Conservation (phyloP, 1,139 yeast genomes). For the Yamadazyma conglobata region DNA sequence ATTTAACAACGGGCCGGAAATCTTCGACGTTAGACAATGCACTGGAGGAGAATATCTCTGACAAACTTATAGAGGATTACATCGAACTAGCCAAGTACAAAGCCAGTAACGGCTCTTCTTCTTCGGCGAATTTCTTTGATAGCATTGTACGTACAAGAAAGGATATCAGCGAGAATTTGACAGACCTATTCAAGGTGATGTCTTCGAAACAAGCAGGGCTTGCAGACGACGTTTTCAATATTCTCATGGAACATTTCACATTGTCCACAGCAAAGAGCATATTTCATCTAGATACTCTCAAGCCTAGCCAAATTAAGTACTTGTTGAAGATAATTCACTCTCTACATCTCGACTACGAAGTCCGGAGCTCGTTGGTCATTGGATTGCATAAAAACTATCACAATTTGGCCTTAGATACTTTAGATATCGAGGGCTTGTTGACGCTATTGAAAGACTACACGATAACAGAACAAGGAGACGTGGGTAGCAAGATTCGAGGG, state of each 20-base stretch:
- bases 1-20: slow-evolving; percentile 4
- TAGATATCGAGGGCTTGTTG: slow-evolving; percentile 12
- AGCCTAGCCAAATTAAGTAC: slow-evolving; percentile 9
- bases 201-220: slow-evolving; percentile 14
- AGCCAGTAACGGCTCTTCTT: slow-evolving; percentile 1
- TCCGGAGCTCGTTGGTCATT: slow-evolving; percentile 22
- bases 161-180: slow-evolving; percentile 11
- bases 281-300: slow-evolving; percentile 11
- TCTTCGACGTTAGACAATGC: slow-evolving; percentile 12
- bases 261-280: slow-evolving; percentile 34
- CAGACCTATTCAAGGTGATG: slow-evolving; percentile 22
- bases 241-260: slow-evolving; percentile 22
- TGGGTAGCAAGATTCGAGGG: slow-evolving; percentile 68
- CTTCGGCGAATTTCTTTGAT: slow-evolving; percentile 2
- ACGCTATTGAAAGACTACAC: slow-evolving; percentile 59
- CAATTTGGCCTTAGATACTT: slow-evolving; percentile 6
- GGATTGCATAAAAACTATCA: slow-evolving; percentile 6
- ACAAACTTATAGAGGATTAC: slow-evolving; percentile 12
- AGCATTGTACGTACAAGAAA: slow-evolving; percentile 8
- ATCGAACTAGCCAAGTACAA: slow-evolving; percentile 9
- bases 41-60: slow-evolving; percentile 9
- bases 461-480: slow-evolving; percentile 68
- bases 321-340: slow-evolving; percentile 19
- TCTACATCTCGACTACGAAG: slow-evolving; percentile 21
- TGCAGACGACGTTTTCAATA: slow-evolving; percentile 17